These are phyloP conservation scores for Pleurotus tuoliensis DNA, from an alignment of 768 basidiomycete species.

Conservation along the genomic window DNA sequence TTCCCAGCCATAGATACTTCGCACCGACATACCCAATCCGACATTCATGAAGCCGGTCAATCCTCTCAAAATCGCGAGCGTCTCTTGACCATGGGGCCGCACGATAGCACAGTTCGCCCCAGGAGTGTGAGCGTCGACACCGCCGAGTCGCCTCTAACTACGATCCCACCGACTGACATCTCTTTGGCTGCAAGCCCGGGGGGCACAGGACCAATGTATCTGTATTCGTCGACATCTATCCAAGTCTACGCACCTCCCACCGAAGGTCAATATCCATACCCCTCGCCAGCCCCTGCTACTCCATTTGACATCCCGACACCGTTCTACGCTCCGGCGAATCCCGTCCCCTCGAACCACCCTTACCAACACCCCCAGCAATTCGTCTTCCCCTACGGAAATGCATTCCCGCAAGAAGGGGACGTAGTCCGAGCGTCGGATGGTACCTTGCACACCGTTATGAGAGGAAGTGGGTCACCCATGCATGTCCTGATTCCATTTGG, in stretches of 20 bases:
- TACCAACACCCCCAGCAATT: too few relatives aligned
- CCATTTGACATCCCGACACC: not conserved
- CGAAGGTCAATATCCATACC: not conserved
- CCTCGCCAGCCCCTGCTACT: not conserved
- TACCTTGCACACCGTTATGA: not conserved
- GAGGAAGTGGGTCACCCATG: not conserved
- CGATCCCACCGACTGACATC: not conserved
- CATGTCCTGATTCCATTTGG: too few relatives aligned
- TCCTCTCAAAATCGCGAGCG: not conserved
- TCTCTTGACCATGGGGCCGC: not conserved
- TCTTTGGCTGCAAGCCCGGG: not conserved
- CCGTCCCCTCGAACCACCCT: too few relatives aligned
- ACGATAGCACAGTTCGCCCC: not conserved
- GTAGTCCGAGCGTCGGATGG: not conserved
- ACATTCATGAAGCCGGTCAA: not conserved
- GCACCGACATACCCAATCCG: not conserved
- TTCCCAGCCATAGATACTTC: constrained; percentile 13
- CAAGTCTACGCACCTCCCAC: not conserved
- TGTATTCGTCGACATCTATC: not conserved
- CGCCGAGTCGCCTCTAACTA: not conserved
- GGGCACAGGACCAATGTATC: constrained; percentile 1
- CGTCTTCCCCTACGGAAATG: too few relatives aligned
- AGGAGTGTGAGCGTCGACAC: constrained; percentile 9
- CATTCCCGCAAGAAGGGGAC: not conserved
- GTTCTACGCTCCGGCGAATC: too few relatives aligned